Evolutionary conservation across 352 stramenopile species (phyloP).

Genomic region (Phytophthora agathidicida): DNA sequence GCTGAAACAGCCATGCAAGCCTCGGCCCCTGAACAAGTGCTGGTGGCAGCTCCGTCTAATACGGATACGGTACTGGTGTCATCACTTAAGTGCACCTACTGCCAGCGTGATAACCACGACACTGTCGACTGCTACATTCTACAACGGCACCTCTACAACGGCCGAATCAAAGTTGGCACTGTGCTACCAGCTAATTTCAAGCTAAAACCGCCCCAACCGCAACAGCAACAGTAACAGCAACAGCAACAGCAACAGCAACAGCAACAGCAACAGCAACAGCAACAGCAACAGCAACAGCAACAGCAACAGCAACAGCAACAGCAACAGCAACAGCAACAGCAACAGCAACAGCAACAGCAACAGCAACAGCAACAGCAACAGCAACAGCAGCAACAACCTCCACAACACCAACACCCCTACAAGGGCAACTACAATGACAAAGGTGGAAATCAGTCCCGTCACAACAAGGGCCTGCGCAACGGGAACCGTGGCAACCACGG

Average conservation of each 20-base stretch:
- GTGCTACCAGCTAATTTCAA: slow-evolving; percentile 19
- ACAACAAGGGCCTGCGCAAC: not conserved
- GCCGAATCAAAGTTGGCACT: slow-evolving; percentile 17
- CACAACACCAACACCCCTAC: slow-evolving; percentile 1
- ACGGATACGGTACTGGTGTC: not conserved
- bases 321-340: too few relatives aligned
- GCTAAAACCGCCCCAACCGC: not conserved
- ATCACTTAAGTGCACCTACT: slow-evolving; percentile 10
- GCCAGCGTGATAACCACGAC: slow-evolving; percentile 10
- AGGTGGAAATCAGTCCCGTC: not conserved
- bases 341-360: too few relatives aligned
- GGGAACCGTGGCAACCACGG: not conserved
- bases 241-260: too few relatives aligned
- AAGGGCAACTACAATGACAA: slow-evolving; percentile 1
- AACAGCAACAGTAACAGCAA: too few relatives aligned
- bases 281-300: too few relatives aligned
- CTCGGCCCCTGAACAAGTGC: not conserved
- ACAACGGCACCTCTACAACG: too few relatives aligned
- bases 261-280: too few relatives aligned
- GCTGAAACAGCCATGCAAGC: slow-evolving; percentile 6
- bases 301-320: too few relatives aligned
- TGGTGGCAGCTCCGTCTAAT: not conserved
- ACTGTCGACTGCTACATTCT: slow-evolving; percentile 18
- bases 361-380: too few relatives aligned
- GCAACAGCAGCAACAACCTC: not conserved